Evolutionary conservation across 179 eudicot genomes (phyloP).

Genomic region (Silene noctiflora): DNA sequence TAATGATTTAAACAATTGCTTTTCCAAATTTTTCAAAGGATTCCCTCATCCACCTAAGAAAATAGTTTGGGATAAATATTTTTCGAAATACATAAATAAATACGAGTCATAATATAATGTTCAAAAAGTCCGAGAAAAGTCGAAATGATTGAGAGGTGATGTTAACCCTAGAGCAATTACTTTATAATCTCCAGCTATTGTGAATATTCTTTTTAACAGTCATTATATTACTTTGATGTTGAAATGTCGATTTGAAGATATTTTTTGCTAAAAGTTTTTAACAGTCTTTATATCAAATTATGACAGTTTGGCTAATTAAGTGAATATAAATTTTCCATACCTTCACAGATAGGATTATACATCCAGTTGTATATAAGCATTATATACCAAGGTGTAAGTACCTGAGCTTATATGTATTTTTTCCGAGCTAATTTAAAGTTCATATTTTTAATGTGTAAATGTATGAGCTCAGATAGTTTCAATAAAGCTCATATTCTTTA

Average conservation of each 20-base stretch:
- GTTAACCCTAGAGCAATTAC: conserved; percentile 13
- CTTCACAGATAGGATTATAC: no score
- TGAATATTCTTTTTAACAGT: conserved; percentile 23
- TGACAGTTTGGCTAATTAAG: no score
- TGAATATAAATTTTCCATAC: no score
- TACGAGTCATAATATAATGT: background rate
- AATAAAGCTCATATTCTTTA: no score
- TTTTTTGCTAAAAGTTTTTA: no score
- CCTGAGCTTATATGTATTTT: no score
- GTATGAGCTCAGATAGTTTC: no score
- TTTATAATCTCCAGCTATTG: conserved; percentile 23
- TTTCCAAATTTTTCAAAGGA: conserved; percentile 21
- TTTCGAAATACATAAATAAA: conserved; percentile 1
- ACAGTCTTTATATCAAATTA: no score
- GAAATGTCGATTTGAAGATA: background rate
- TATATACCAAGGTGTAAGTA: no score
- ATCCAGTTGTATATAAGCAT: no score
- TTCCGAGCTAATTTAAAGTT: no score
- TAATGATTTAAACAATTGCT: background rate
- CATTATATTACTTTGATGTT: conserved; percentile 16
- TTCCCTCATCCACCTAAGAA: conserved; percentile 26
- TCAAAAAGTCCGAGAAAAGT: conserved; percentile 2
- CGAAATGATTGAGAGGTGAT: conserved; percentile 23
- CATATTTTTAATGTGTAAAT: no score
- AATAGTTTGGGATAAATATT: conserved; percentile 1